Evolutionary conservation across 352 stramenopile species (phyloP).

Genomic region (Pythium utonaiense): DNA sequence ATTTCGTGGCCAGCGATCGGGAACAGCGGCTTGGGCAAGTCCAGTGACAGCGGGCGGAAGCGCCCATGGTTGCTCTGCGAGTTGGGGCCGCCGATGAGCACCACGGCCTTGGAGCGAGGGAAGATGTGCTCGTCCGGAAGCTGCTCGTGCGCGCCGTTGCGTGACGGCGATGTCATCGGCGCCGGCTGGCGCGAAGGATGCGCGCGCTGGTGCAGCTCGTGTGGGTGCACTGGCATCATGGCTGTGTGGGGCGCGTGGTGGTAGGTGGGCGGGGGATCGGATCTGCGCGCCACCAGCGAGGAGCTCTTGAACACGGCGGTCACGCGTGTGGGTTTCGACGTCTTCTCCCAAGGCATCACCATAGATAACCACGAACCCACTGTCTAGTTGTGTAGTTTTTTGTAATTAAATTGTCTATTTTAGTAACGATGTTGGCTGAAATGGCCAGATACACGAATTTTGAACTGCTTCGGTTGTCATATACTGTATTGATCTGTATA

Average conservation of each 20-base stretch:
- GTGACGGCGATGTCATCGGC: constrained; percentile 7
- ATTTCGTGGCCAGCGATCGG: constrained; percentile 82
- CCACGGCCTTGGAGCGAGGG: constrained; percentile 79
- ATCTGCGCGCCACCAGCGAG: too few relatives aligned
- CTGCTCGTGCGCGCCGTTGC: constrained; percentile 11
- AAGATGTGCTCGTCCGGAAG: constrained; percentile 47
- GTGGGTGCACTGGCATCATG: constrained; percentile 24
- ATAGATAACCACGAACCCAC: constrained; percentile 12
- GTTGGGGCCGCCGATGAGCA: constrained; percentile 84
- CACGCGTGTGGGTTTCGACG: constrained; percentile 1
- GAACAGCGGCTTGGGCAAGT: constrained; percentile 86
- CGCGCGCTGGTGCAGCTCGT: constrained; percentile 23
- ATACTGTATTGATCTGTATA: not conserved
- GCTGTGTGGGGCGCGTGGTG: not conserved
- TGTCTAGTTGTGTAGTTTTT: not conserved
- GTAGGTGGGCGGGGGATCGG: too few relatives aligned
- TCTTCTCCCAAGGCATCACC: constrained; percentile 20
- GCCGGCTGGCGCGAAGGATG: constrained; percentile 8
- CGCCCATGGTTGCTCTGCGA: constrained; percentile 73
- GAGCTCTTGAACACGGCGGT: constrained; percentile 12
- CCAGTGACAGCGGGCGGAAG: constrained; percentile 83
- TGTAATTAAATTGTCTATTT: not conserved
- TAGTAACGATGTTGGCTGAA: constrained; percentile 22
- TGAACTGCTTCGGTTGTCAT: not conserved
- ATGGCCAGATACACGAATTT: constrained; percentile 7